Evolutionary conservation across 2,329 filamentous ascomycete species (phyloP), one percentile per base, ranked within the genome.

Genomic region (Metarhizium guizhouense): DNA sequence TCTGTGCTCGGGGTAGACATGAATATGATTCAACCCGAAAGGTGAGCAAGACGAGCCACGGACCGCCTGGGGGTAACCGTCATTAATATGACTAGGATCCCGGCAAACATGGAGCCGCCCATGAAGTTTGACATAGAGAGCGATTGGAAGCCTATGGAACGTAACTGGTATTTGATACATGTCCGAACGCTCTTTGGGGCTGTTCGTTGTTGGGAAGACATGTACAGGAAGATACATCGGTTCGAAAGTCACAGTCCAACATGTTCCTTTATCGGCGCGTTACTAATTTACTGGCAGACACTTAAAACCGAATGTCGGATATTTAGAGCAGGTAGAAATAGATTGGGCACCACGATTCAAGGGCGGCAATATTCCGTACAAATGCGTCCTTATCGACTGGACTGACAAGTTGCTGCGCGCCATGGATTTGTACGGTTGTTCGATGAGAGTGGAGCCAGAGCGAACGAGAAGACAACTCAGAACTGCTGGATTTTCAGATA

Each of bases 301-400:
- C 65, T 77, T 95, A 25, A 85, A 83, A 64, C 88, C 88, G 1
- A 83, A 84, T 2, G 79, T 74, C 52, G 90, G 90, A 56, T 81
- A 78, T 67, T 79, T 95, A 56, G 90, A 95, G 70, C 88, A 93
- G 63, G 82, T 94, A 53, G 90, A 95, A 67, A 87, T 95, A 55
- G 89, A 95, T 68, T 86, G 87, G 67, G 74, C 81, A 53, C 88
- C 88, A 29, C 82, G 82, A 36, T 36, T 36, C 8, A 36, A 36
- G 34, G 82, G 91, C 88, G 56, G 76, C 81, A 25, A 20, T 29
- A 48, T 48, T 74, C 76, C 38, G 76, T 79, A 34, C 79, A 80
- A 50, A 81, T 81, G 53, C 82, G 87, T 30, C 76, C 95, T 57
- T 83, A 78, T 61, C 18, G 29, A 29, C 18, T 48, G 47, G 47